Base-by-base conservation (phyloP, 2,329 filamentous ascomycete genomes). In the Fusarium luffae region DNA sequence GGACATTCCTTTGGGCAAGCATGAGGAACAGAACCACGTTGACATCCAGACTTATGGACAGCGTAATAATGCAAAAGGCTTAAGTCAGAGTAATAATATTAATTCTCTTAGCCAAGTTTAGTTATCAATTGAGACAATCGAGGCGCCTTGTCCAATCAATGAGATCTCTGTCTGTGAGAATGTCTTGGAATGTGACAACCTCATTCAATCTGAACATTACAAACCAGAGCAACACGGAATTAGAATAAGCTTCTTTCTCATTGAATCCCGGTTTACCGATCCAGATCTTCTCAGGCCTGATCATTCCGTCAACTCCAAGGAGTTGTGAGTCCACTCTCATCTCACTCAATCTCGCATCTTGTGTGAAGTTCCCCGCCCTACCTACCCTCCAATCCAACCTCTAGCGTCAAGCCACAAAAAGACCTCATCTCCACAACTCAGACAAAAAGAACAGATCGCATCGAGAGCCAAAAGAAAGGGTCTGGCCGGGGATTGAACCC, bases 401-500 rank as follows among this genome's bases (percentile, higher is more conserved):
- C 25, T 52, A 41, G 23, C n/a, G 34, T 23, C 49, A 52, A 41
- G 49, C 34, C 47, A 46, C 9, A 11, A 34, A 37, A 61, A 52
- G 34, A 12, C 23, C 19, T n/a, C 30, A 37, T 48, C 28, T 28
- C 50, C 43, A 64, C 44, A 46, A 16, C 7, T 28, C 23, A 23
- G 1, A 12, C 27, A 42, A 42, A 59, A 51, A 59, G 13, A n/a
- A 37, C 16, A 41, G 6, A 41, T 30, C 1, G 5, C 3, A 3
- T 34, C 10, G 11, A 3, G 1, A 3, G 2, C 25, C 25, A 79
- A 77, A 78, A 72, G 47, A 23, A 66, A 74, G 80, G 80, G 79
- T 80, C 79, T 80, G 79, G 79, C 80, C 80, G 80, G 79, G 80
- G 79, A 82, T 82, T 80, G 80, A 81, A 81, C 80, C 79, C 80